These are phyloP conservation scores for Penicillium lividum DNA, from an alignment of 495 filamentous ascomycete genomes.

Conservation along the genomic window DNA sequence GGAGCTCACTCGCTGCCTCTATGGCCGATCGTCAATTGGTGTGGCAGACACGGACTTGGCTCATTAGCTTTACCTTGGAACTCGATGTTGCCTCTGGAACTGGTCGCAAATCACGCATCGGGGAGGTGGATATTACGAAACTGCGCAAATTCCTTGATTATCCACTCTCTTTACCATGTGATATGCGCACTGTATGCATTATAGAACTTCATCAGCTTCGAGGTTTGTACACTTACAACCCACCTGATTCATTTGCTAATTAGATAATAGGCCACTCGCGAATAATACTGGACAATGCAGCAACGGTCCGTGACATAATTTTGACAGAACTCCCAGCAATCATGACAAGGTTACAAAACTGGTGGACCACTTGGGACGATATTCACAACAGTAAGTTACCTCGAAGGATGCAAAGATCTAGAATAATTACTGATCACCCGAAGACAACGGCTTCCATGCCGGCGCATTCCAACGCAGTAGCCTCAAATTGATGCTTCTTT, in stretches of 20 bases:
- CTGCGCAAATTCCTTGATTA: constrained; percentile 43
- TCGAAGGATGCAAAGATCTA: not conserved
- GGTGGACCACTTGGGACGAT: constrained; percentile 47
- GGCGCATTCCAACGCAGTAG: constrained; percentile 46
- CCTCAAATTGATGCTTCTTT: constrained; percentile 41
- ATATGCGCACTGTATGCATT: constrained; percentile 45
- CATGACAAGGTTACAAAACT: constrained; percentile 38
- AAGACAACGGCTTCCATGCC: constrained; percentile 18
- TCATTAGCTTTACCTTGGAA: constrained; percentile 46
- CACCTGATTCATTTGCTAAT: not conserved
- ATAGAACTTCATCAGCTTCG: constrained; percentile 47
- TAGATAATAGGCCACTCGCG: constrained; percentile 29
- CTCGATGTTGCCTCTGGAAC: constrained; percentile 46
- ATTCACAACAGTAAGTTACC: constrained; percentile 39
- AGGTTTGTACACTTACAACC: constrained; percentile 16
- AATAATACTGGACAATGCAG: constrained; percentile 35
- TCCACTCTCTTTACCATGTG: constrained; percentile 43
- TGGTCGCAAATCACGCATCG: constrained; percentile 44
- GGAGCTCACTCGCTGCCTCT: constrained; percentile 41
- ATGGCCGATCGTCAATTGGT: constrained; percentile 45
- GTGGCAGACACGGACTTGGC: constrained; percentile 45
- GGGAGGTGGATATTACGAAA: constrained; percentile 42
- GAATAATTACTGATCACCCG: not conserved
- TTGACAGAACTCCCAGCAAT: constrained; percentile 36
- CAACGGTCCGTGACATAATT: constrained; percentile 33